Evolutionary conservation across 2,329 filamentous ascomycete species (phyloP), one percentile per base, ranked within the genome.

Genomic region (Sphaceloma murrayae): DNA sequence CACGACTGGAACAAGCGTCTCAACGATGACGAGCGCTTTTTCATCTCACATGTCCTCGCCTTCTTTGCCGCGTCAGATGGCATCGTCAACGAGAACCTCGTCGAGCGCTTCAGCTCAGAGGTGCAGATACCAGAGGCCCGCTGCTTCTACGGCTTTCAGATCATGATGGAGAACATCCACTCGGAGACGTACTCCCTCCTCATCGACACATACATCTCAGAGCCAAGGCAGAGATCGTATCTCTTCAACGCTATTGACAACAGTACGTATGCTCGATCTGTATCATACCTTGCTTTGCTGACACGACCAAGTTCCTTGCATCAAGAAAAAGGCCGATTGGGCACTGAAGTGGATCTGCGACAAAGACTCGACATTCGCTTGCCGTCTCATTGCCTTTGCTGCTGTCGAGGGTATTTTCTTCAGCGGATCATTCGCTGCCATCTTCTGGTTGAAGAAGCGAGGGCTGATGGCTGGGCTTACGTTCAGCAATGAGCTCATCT

Each of bases 151-250:
- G 91, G 91, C 53, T 98, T 98, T 78, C 91, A 98, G 73, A 96
- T 96, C 73, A 98, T 98, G 91, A 96, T 98, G 85, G 91, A 98
- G 76, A 98, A 98, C 72, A 94, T 98, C 60, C 91, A 98, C 77
- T 95, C 91, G 11, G 91, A 98, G 73, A 98, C 91, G 45, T 98
- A 98, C 77, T 96, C 89, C 14, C 81, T 98, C 26, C 80, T 98
- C 62, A 98, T 98, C 64, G 91, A 98, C 66, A 95, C 89, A 51
- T 98, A 98, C 68, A 94, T 98, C 71, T 95, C 93, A 75, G 91
- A 98, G 73, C 84, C 85, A 51, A 83, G 84, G 63, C 89, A 98
- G 73, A 81, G 86, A 56, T 83, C 77, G 50, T 88, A 96, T 64
- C 82, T 98, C 47, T 96, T 98, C 72, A 94, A 98, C 60, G 91